Evolutionary conservation across 371 early-diverging fungal species (phyloP).

Genomic region (Parasitella parasitica): DNA sequence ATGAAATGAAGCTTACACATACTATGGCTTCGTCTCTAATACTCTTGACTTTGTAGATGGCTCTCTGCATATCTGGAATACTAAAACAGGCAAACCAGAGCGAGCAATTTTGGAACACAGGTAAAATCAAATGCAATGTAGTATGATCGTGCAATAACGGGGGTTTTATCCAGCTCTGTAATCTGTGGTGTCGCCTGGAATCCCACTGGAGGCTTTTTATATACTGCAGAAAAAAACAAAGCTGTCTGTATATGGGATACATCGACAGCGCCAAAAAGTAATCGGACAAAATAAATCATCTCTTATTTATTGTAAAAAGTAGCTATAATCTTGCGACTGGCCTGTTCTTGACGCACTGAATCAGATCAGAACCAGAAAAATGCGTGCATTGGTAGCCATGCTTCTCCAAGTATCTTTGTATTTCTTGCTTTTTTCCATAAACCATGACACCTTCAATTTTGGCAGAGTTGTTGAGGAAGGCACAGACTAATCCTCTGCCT

Average conservation of each 20-base stretch:
- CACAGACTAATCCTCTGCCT: background rate
- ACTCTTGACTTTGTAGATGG: constrained; percentile 60
- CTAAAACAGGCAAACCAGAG: constrained; percentile 51
- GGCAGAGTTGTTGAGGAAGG: background rate
- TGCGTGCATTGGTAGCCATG: background rate
- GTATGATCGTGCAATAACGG: background rate
- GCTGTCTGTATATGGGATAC: constrained; percentile 60
- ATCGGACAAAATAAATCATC: background rate
- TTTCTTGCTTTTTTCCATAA: background rate
- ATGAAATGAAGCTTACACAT: background rate
- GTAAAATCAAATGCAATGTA: constrained; percentile 23
- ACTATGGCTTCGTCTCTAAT: background rate
- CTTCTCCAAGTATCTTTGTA: background rate
- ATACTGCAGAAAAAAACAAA: constrained; percentile 75
- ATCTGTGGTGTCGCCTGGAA: constrained; percentile 69
- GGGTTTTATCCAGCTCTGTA: constrained; percentile 35
- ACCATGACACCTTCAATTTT: constrained; percentile 1
- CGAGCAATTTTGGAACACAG: constrained; percentile 51
- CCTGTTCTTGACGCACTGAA: background rate
- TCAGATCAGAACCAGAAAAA: background rate
- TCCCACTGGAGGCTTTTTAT: constrained; percentile 57
- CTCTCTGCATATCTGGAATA: constrained; percentile 75
- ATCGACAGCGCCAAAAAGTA: background rate
- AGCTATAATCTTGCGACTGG: background rate
- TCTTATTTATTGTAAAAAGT: background rate